phyloP scores from a whole-genome alignment of 2,329 filamentous ascomycete species.

The Penicillium brevicompactum region DNA sequence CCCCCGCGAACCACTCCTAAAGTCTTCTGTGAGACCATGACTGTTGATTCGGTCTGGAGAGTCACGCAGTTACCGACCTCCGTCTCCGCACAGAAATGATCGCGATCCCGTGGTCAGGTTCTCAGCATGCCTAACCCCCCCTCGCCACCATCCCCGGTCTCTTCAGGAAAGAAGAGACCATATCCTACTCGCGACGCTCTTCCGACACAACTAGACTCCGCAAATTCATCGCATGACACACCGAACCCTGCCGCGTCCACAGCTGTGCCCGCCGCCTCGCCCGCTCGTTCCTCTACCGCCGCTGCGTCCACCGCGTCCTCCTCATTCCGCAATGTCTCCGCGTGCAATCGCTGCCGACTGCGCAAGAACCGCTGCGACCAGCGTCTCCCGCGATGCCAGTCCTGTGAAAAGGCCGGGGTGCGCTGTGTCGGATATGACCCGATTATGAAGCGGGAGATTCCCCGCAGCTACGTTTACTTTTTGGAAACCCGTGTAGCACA shows the following conservation, averaged over 20 bases:
- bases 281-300: slow-evolving; percentile 27
- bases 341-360: slow-evolving; percentile 88
- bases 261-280: slow-evolving; percentile 20
- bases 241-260: slow-evolving; percentile 13
- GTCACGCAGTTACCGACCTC: slow-evolving; percentile 24
- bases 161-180: slow-evolving; percentile 41
- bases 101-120: slow-evolving; percentile 28
- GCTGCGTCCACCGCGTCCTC: slow-evolving; percentile 36
- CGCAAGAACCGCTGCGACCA: slow-evolving; percentile 96
- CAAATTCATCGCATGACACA: slow-evolving; percentile 20
- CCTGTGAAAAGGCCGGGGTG: slow-evolving; percentile 89
- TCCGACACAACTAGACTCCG: slow-evolving; percentile 23
- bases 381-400: slow-evolving; percentile 83
- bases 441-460: slow-evolving; percentile 94
- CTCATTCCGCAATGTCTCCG: slow-evolving; percentile 82
- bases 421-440: slow-evolving; percentile 95
- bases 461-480: slow-evolving; percentile 90
- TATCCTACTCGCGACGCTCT: slow-evolving; percentile 32
- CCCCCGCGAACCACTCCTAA: slow-evolving; percentile 1
- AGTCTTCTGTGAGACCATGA: slow-evolving; percentile 28
- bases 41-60: slow-evolving; percentile 28
- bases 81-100: slow-evolving; percentile 35
- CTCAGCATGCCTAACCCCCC: slow-evolving; percentile 38
- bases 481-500: slow-evolving; percentile 84
- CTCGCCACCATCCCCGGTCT: slow-evolving; percentile 33